Percentiles rank a stretch among this genome's conserved stretches.
phyloP scores from a whole-genome alignment of 768 basidiomycete species.

The Leccinum sublutescens region DNA sequence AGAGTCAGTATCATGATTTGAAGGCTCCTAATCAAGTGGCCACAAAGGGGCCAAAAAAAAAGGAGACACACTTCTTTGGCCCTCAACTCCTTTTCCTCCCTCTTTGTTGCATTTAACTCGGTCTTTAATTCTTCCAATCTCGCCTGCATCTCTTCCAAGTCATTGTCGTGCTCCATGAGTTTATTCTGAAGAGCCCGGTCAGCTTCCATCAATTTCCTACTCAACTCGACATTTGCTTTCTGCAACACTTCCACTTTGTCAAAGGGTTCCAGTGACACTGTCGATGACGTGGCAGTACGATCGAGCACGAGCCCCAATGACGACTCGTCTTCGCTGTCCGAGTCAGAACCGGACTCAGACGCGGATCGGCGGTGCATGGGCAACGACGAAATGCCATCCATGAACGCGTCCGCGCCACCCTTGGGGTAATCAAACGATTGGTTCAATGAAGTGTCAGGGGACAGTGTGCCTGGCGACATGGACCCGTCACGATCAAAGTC shows the following conservation, averaged over 20 bases:
- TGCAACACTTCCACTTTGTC: constrained; percentile 74
- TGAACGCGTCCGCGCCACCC: constrained; percentile 40
- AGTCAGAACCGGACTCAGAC: constrained; percentile 47
- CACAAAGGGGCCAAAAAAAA: constrained; percentile 5
- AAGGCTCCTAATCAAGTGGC: background rate
- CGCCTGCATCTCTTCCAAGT: constrained; percentile 76
- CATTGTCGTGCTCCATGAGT: constrained; percentile 74
- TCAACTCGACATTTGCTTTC: constrained; percentile 72
- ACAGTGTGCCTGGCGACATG: constrained; percentile 32
- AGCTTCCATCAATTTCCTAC: constrained; percentile 69
- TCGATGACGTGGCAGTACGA: constrained; percentile 57
- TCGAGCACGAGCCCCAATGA: constrained; percentile 60
- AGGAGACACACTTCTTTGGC: constrained; percentile 67
- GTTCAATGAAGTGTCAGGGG: constrained; percentile 35
- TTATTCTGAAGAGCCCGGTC: constrained; percentile 66
- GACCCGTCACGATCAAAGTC: constrained; percentile 33
- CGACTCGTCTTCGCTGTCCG: constrained; percentile 46
- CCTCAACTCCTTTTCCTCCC: constrained; percentile 91
- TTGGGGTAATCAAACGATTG: constrained; percentile 38
- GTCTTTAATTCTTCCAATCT: constrained; percentile 73
- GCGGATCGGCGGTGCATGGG: constrained; percentile 52
- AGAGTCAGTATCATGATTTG: constrained; percentile 2
- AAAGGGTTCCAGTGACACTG: constrained; percentile 66
- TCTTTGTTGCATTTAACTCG: constrained; percentile 76
- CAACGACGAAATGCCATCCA: constrained; percentile 49